Conservation (phyloP, 23 red algal species). For the Gracilaria vermiculophylla region DNA sequence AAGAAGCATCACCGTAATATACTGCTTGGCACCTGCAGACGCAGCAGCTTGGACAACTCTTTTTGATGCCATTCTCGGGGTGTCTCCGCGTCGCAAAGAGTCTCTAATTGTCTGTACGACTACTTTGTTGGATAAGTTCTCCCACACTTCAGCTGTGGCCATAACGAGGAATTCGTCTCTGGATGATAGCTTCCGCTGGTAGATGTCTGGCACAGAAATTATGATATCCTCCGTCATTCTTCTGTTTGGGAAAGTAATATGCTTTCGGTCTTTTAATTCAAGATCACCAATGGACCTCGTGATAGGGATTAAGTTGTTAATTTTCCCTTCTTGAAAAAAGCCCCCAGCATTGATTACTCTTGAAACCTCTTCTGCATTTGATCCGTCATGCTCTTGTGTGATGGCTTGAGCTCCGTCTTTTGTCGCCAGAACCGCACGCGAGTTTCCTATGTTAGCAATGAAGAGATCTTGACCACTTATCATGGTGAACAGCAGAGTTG, state of each 20-base stretch:
- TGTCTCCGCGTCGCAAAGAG: slow-evolving; percentile 31
- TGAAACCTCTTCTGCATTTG: slow-evolving; percentile 54
- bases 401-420: slow-evolving; percentile 48
- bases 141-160: slow-evolving; percentile 80
- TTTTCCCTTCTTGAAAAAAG: slow-evolving; percentile 60
- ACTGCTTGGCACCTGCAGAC: slow-evolving; percentile 21
- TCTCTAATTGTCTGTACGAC: slow-evolving; percentile 39
- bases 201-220: slow-evolving; percentile 72
- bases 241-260: slow-evolving; percentile 71
- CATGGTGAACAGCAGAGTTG: slow-evolving; percentile 50
- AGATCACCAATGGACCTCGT: slow-evolving; percentile 80
- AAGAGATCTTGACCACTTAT: slow-evolving; percentile 26
- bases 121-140: slow-evolving; percentile 48
- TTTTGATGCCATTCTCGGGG: slow-evolving; percentile 13
- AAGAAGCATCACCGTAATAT: slow-evolving; percentile 57
- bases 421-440: slow-evolving; percentile 52
- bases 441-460: slow-evolving; percentile 60
- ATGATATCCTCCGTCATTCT: slow-evolving; percentile 71
- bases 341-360: slow-evolving; percentile 45
- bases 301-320: slow-evolving; percentile 74
- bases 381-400: slow-evolving; percentile 62
- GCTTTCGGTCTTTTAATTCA: slow-evolving; percentile 81
- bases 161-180: slow-evolving; percentile 76
- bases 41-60: slow-evolving; percentile 47
- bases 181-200: slow-evolving; percentile 4